Evolutionary conservation across 176 grass and related monocot species (phyloP), one percentile per base, ranked within the genome.

Genomic region (Raddia distichophylla): DNA sequence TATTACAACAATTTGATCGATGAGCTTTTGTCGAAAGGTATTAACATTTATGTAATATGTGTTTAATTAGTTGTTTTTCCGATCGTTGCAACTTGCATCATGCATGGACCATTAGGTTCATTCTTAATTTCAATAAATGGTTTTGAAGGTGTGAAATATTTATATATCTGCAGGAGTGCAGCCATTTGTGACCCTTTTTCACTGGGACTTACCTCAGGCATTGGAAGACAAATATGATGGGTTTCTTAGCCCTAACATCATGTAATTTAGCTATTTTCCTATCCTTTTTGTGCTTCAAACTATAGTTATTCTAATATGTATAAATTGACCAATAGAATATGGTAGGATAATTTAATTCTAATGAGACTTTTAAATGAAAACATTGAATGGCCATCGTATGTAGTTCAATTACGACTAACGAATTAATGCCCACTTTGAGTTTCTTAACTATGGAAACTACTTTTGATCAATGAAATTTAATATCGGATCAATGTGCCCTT

Each of bases 1-100:
- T 92, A 80, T 69, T 92, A 92, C 69, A 86, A 67, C 67, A 89
- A 81, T 34, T 35, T 92, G 47, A 92, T 92, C 48, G 19, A 92
- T 48, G 83, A 92, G 67, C 79, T 92, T 6, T 10, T 86, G 37
- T 83, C 54, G 0, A 74, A 86, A 76, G 82, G 86, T 91, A 64
- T 12, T 3, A n/a, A n/a, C n/a, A 40, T 3, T 3, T 40, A 13
- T 5, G 19, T 72, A 40, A 40, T 40, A 13, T 5, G 19, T 72
- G 18, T n/a, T 5, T 45, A 18, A 4, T 27, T 27, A 17, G 14
- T 35, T 65, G 1, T 67, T 22, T n/a, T 9, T 52, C 33, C 14
- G 45, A 11, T 69, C 27, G 14, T 10, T 34, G 3, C 1, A 81
- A 59, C 22, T 40, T 40, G 37, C 37, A 40, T 47, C 22, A 1